A percentile compares a stretch with the other conserved stretches of the same genome.
Conservation (phyloP, 2,329 filamentous ascomycete species). For the Diaporthe citriasiana region DNA sequence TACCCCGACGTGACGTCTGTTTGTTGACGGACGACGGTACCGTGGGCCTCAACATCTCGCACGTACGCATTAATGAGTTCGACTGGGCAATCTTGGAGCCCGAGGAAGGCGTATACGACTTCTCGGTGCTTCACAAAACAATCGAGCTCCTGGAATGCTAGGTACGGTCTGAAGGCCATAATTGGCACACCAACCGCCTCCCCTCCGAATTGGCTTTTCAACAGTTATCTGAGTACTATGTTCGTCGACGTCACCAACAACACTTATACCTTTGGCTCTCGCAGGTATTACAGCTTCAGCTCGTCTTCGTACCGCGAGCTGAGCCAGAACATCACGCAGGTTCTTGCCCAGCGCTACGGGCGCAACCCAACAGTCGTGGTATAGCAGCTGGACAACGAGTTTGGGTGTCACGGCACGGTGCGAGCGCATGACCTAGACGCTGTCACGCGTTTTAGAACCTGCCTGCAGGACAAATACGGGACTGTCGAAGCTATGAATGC, state of each 20-base stretch:
- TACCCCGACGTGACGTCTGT: not conserved
- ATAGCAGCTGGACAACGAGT: conserved; percentile 48
- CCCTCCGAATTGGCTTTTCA: conserved; percentile 44
- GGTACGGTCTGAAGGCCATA: conserved; percentile 46
- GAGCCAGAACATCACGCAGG: conserved; percentile 45
- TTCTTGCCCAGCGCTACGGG: conserved; percentile 45
- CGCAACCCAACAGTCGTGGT: conserved; percentile 42
- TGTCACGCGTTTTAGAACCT: conserved; percentile 43
- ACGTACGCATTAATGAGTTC: conserved; percentile 46
- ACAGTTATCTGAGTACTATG: conserved; percentile 44
- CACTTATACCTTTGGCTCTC: conserved; percentile 45
- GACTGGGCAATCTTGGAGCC: conserved; percentile 46
- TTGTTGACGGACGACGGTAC: too few relatives aligned
- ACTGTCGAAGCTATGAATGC: conserved; percentile 45
- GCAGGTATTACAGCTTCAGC: conserved; percentile 47
- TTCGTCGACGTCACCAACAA: conserved; percentile 47
- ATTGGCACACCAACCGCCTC: conserved; percentile 46
- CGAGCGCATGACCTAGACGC: conserved; percentile 45
- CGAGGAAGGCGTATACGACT: conserved; percentile 44
- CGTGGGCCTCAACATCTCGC: conserved; percentile 44
- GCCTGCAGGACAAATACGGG: conserved; percentile 45
- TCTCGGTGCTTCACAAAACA: conserved; percentile 44
- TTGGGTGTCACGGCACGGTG: conserved; percentile 45
- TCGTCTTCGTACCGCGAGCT: conserved; percentile 45
- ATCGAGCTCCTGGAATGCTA: conserved; percentile 42